Evolutionary conservation across 139 green algal species (phyloP).

Genomic region (Trebouxia sp.): DNA sequence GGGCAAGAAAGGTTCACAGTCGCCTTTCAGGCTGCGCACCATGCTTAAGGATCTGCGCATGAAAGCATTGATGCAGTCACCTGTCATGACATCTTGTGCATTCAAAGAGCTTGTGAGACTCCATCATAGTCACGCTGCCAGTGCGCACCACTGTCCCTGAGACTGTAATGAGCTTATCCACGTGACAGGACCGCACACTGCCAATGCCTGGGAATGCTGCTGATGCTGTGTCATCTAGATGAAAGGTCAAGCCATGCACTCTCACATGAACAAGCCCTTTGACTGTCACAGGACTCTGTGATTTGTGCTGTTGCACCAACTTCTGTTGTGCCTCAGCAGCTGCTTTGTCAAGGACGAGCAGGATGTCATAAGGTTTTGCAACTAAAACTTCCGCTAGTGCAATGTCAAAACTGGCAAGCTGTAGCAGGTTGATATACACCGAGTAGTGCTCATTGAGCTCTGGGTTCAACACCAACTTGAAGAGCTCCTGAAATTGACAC

Average conservation of each 20-base stretch:
- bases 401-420: slow-evolving; percentile 37
- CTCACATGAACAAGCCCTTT: slow-evolving; percentile 57
- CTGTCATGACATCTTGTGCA: slow-evolving; percentile 70
- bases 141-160: slow-evolving; percentile 75
- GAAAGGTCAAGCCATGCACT: slow-evolving; percentile 51
- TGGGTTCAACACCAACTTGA: slow-evolving; percentile 35
- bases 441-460: slow-evolving; percentile 47
- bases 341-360: slow-evolving; percentile 49
- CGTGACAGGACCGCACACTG: slow-evolving; percentile 55
- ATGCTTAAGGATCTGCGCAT: too few species aligned
- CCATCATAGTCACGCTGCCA: slow-evolving; percentile 74
- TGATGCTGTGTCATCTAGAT: slow-evolving; percentile 32
- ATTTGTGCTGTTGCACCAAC: slow-evolving; percentile 52
- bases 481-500: slow-evolving; percentile 42
- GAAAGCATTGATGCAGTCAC: slow-evolving; percentile 30
- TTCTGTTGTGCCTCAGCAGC: slow-evolving; percentile 54
- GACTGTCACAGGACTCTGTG: slow-evolving; percentile 50
- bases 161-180: slow-evolving; percentile 68
- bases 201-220: slow-evolving; percentile 43
- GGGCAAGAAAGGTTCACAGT: slow-evolving; percentile 32
- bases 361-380: slow-evolving; percentile 24
- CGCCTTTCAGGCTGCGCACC: too few species aligned
- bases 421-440: slow-evolving; percentile 50
- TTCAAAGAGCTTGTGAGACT: slow-evolving; percentile 64
- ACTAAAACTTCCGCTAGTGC: slow-evolving; percentile 42